phyloP scores from a whole-genome alignment of 495 filamentous ascomycete genomes.

The Penicillium atrosanguineum region DNA sequence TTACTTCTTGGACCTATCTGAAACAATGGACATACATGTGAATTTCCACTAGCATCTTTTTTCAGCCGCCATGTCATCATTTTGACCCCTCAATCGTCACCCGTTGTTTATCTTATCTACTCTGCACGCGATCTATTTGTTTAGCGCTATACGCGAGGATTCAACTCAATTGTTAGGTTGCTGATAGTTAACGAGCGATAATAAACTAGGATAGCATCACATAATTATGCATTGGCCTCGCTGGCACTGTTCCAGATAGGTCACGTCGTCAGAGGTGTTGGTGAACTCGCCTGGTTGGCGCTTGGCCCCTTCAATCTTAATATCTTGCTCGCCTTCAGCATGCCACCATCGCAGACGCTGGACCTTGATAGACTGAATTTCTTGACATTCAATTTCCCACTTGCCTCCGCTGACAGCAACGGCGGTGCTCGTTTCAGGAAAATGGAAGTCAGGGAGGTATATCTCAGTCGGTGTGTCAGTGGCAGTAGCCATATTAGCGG shows the following conservation, averaged over 20 bases:
- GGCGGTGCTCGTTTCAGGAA: constrained; percentile 65
- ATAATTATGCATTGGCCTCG: constrained; percentile 50
- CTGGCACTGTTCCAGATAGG: constrained; percentile 61
- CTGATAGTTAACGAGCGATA: not conserved
- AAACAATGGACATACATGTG: not conserved
- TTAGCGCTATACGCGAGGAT: not conserved
- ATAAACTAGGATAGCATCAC: constrained; percentile 29
- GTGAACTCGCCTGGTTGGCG: constrained; percentile 48
- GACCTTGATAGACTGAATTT: constrained; percentile 60
- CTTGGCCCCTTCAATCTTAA: constrained; percentile 75
- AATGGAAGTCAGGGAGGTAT: constrained; percentile 90
- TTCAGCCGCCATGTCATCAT: not conserved
- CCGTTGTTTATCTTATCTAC: constrained; percentile 26
- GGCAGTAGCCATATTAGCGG: constrained; percentile 47
- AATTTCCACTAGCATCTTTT: not conserved
- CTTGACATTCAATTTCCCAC: constrained; percentile 76
- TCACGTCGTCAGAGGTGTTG: constrained; percentile 52
- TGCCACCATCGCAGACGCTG: constrained; percentile 91
- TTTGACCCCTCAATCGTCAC: constrained; percentile 27
- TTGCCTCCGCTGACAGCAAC: constrained; percentile 82
- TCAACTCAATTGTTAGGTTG: not conserved
- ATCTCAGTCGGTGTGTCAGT: constrained; percentile 74
- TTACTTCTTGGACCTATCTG: not conserved
- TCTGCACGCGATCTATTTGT: constrained; percentile 11
- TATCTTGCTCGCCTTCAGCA: constrained; percentile 72